These are phyloP conservation scores for Calonectria hongkongensis DNA, from an alignment of 2,329 filamentous ascomycete genomes.

Conservation along the genomic window DNA sequence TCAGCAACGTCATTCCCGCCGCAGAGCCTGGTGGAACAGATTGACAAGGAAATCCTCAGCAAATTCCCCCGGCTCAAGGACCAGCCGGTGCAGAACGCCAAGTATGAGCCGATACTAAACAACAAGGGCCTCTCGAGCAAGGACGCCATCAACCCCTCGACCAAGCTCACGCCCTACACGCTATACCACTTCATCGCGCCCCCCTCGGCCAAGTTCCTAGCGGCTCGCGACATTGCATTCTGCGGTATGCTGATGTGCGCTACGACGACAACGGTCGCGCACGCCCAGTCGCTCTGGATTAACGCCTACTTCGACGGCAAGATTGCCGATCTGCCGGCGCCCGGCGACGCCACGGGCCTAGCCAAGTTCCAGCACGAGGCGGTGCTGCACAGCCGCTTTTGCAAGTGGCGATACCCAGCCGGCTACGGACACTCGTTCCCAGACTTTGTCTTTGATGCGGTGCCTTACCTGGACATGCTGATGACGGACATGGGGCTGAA, in stretches of 20 bases:
- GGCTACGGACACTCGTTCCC: constrained; percentile 78
- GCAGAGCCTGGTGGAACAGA: constrained; percentile 59
- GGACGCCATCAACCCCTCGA: constrained; percentile 52
- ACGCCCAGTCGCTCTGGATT: constrained; percentile 77
- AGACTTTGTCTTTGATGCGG: constrained; percentile 84
- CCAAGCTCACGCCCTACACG: constrained; percentile 57
- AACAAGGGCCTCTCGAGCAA: constrained; percentile 61
- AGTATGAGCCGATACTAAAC: constrained; percentile 65
- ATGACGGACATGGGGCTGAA: constrained; percentile 79
- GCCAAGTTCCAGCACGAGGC: constrained; percentile 71
- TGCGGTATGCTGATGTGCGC: constrained; percentile 66
- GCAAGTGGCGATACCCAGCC: constrained; percentile 80
- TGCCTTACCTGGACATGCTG: constrained; percentile 84
- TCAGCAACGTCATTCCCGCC: constrained; percentile 57
- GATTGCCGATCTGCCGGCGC: constrained; percentile 49
- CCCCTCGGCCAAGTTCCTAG: constrained; percentile 60
- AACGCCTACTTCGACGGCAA: constrained; percentile 74
- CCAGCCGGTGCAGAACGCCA: constrained; percentile 70
- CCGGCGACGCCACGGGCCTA: constrained; percentile 58
- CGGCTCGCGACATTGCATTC: constrained; percentile 65
- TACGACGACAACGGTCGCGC: constrained; percentile 63
- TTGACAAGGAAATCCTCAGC: constrained; percentile 72
- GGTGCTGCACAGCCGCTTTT: constrained; percentile 80
- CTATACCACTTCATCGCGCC: constrained; percentile 70
- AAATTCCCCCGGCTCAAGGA: constrained; percentile 71